Percentiles rank a stretch among this genome's conserved stretches.
phyloP scores from a whole-genome alignment of 1,284 basidiomycete species.

The Sporisorium scitamineum region DNA sequence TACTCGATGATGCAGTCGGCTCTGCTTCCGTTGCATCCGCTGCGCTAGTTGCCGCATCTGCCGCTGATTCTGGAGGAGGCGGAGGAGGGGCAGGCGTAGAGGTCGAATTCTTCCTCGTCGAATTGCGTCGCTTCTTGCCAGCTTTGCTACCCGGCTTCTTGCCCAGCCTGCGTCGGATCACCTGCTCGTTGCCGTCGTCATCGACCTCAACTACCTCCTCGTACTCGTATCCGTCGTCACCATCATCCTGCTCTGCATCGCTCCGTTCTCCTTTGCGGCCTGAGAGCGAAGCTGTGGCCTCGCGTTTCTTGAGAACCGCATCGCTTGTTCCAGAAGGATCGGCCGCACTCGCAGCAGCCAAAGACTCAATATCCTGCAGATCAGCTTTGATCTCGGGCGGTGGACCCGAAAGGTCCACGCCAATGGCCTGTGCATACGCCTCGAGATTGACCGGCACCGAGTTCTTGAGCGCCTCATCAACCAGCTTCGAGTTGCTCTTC shows the following conservation, averaged over 20 bases:
- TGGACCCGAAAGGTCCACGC: conserved; percentile 66
- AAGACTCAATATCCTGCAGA: conserved; percentile 32
- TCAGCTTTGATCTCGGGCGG: conserved; percentile 59
- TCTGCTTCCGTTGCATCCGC: conserved; percentile 4
- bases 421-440: conserved; percentile 62
- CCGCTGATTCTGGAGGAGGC: background rate
- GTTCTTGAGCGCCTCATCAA: conserved; percentile 62
- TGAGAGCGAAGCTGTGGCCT: conserved; percentile 19
- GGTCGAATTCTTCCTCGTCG: conserved; percentile 26
- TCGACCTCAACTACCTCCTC: conserved; percentile 57
- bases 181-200: conserved; percentile 49
- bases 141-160: conserved; percentile 35
- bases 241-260: conserved; percentile 46
- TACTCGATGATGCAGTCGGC: background rate
- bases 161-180: conserved; percentile 35
- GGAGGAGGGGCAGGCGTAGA: conserved; percentile 23
- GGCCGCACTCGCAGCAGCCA: conserved; percentile 7
- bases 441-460: conserved; percentile 61
- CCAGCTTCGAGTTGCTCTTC: conserved; percentile 75
- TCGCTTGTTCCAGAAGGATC: conserved; percentile 10
- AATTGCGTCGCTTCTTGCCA: conserved; percentile 28
- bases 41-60: background rate
- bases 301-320: conserved; percentile 36
- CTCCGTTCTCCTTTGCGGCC: conserved; percentile 36
- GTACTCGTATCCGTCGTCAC: conserved; percentile 49